Evolutionary conservation across 805 yeast species (phyloP), one percentile per base, ranked within the genome.

Genomic region (Dipodascus albidus): DNA sequence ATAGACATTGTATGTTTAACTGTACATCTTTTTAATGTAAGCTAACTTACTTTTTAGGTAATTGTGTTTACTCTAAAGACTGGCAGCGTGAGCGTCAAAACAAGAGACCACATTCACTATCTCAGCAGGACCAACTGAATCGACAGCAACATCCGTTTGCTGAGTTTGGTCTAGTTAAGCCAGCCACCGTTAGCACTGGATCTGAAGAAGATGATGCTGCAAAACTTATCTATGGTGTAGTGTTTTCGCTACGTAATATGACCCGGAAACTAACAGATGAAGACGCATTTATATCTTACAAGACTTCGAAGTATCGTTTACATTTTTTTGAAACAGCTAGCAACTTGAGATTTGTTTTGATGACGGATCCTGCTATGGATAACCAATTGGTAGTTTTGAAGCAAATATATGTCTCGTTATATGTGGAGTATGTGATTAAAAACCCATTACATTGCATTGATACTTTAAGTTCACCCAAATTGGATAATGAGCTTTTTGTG

Each of bases 261-360:
- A 77, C 91, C 0, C 74, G 79, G n/a, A 82, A 77, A 56, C 63
- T 81, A 66, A 65, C 70, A 48, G 58, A 70, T 57, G 64, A 64
- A 63, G 63, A 60, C 35, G 54, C 65, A 27, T 71, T 71, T 56
- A 58, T 63, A 22, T 57, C 66, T 9, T 72, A 59, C 62, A 55
- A 60, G 15, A 87, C 96, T 0, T 81, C 87, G 1, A 77, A 79
- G 57, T 90, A 84, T 67, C 76, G 90, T 57, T 80, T 87, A 23
- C 97, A 91, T 64, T 83, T 79, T 59, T 78, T 75, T 61, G 96
- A 88, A 65, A 81, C 95, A 0, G 79, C 88, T 3, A 78, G 93
- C 1, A 89, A 88, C 38, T 69, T 90, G 54, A 81, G 87, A 66
- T 81, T 91, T 60, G 82, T 86, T 33, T 64, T 90, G 22, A 67